Evolutionary conservation across 2,329 filamentous ascomycete genomes (phyloP).

Genomic region (Fusarium algeriense): DNA sequence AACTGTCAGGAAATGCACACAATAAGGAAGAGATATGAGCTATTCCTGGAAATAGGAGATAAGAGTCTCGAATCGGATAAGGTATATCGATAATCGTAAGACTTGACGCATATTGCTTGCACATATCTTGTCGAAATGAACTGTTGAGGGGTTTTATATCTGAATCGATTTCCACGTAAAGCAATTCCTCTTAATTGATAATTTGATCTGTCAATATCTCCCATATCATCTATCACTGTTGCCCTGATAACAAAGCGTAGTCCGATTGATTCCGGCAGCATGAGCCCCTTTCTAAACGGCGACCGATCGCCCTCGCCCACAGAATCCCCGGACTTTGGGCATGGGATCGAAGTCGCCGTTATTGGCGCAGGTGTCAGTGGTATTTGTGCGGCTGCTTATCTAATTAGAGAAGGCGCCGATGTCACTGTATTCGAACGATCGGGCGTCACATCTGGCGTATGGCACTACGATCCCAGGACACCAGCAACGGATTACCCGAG

Average conservation of each 20-base stretch:
- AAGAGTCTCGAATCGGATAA: neutral
- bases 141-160: neutral
- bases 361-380: slow-evolving; percentile 58
- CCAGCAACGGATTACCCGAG: slow-evolving; percentile 51
- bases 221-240: too few species aligned
- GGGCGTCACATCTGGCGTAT: slow-evolving; percentile 53
- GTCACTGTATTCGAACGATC: slow-evolving; percentile 57
- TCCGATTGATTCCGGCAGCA: neutral
- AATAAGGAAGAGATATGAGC: slow-evolving; percentile 17
- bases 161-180: neutral
- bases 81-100: slow-evolving; percentile 9
- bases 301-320: slow-evolving; percentile 3
- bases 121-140: neutral
- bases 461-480: slow-evolving; percentile 52
- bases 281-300: slow-evolving; percentile 34
- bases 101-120: neutral
- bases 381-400: slow-evolving; percentile 54
- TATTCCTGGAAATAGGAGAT: neutral
- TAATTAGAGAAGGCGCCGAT: slow-evolving; percentile 51
- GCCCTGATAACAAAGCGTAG: too few species aligned
- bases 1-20: slow-evolving; percentile 18
- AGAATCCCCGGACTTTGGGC: slow-evolving; percentile 14
- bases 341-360: slow-evolving; percentile 50
- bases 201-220: neutral
- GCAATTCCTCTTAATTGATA: neutral